Conservation (phyloP, 306 rosid species). For the Vigna trinervia region DNA sequence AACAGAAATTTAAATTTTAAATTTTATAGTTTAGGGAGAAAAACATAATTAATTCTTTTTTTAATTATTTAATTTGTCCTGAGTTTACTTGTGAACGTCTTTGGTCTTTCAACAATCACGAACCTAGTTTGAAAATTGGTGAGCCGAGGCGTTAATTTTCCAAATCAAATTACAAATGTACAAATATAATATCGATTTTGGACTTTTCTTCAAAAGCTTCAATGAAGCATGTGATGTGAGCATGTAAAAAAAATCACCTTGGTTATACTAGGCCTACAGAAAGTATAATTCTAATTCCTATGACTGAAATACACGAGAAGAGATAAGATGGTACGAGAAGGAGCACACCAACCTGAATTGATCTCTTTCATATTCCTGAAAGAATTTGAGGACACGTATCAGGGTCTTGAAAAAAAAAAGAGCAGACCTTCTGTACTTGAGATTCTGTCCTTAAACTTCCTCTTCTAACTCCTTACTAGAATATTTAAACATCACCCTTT, state of each 20-base stretch:
- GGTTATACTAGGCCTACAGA: background rate
- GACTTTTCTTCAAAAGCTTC: slow-evolving; percentile 31
- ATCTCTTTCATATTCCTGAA: slow-evolving; percentile 21
- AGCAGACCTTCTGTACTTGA: slow-evolving; percentile 8
- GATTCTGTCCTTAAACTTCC: slow-evolving; percentile 36
- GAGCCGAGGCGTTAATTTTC: background rate
- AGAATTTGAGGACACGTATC: slow-evolving; percentile 3
- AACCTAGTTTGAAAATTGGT: background rate
- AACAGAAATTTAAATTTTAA: too few relatives aligned
- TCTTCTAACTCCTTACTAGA: slow-evolving; percentile 30
- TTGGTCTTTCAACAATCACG: background rate
- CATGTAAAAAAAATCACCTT: slow-evolving; percentile 15
- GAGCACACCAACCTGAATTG: slow-evolving; percentile 1
- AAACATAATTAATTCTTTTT: too few relatives aligned
- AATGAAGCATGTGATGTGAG: slow-evolving; percentile 10
- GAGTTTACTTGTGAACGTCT: too few relatives aligned
- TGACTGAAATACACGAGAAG: slow-evolving; percentile 13
- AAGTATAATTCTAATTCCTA: slow-evolving; percentile 9
- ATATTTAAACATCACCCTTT: slow-evolving; percentile 51
- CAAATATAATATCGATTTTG: slow-evolving; percentile 6
- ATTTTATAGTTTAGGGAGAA: too few relatives aligned
- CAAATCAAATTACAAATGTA: slow-evolving; percentile 31
- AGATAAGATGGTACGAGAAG: background rate
- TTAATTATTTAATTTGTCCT: too few relatives aligned
- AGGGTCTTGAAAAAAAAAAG: slow-evolving; percentile 15